Percentiles rank a stretch among this genome's conserved stretches.
phyloP scores from a whole-genome alignment of 2,329 filamentous ascomycete genomes.

The Davidsoniella virescens region DNA sequence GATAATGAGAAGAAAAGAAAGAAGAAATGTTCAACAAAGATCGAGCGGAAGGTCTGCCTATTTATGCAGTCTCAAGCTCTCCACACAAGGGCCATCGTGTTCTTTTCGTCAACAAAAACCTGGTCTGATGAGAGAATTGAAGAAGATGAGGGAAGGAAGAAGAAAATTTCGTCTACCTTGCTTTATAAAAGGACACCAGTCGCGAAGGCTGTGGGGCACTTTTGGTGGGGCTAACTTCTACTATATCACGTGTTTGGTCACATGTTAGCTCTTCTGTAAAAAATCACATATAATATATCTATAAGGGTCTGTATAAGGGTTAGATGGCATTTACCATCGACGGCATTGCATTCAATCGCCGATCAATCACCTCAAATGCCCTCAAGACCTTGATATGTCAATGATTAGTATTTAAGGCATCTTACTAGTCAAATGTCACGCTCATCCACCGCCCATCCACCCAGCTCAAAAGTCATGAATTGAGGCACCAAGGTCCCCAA shows the following conservation, averaged over 20 bases:
- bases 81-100: slow-evolving; percentile 1
- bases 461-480: too few relatives aligned
- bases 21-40: slow-evolving; percentile 7
- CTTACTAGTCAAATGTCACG: too few relatives aligned
- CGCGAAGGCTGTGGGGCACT: background rate
- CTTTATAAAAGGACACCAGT: background rate
- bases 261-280: background rate
- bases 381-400: too few relatives aligned
- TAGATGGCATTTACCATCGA: too few relatives aligned
- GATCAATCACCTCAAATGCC: too few relatives aligned
- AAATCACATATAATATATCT: too few relatives aligned
- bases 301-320: too few relatives aligned
- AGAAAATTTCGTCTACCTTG: background rate
- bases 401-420: too few relatives aligned
- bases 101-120: background rate
- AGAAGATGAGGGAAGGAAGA: background rate
- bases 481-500: too few relatives aligned
- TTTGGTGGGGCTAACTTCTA: background rate
- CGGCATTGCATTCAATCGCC: too few relatives aligned
- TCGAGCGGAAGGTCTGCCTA: slow-evolving; percentile 13
- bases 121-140: background rate
- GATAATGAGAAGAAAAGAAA: background rate
- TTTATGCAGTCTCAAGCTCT: slow-evolving; percentile 13
- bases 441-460: too few relatives aligned
- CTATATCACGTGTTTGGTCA: background rate